A percentile compares a stretch with the other conserved stretches of the same genome.
phyloP scores from a whole-genome alignment of 768 basidiomycete genomes.

The Hygrocybe punicea region DNA sequence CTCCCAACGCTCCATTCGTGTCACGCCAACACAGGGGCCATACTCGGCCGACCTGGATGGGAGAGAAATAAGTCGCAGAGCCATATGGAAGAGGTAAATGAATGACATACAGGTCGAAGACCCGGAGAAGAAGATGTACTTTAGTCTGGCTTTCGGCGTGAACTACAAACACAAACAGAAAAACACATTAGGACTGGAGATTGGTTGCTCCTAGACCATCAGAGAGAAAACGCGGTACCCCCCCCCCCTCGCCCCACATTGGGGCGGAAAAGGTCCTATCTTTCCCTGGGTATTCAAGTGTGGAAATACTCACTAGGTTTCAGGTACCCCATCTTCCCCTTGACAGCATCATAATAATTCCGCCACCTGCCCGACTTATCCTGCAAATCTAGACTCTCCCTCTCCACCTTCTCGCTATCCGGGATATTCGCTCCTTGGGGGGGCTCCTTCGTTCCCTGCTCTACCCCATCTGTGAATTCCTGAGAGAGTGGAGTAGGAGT shows the following conservation, averaged over 20 bases:
- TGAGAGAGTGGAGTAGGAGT: background rate
- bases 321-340: conserved; percentile 51
- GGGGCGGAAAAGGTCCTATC: background rate
- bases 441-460: background rate
- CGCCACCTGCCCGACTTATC: conserved; percentile 52
- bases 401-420: conserved; percentile 12
- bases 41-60: conserved; percentile 64
- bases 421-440: conserved; percentile 14
- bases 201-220: background rate
- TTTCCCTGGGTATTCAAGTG: too few relatives aligned
- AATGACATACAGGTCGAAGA: conserved; percentile 67
- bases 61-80: conserved; percentile 2
- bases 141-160: conserved; percentile 59
- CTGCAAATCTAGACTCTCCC: conserved; percentile 38
- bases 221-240: background rate
- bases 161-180: conserved; percentile 44
- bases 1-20: conserved; percentile 86
- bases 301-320: conserved; percentile 52
- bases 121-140: conserved; percentile 68
- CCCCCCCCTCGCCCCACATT: background rate
- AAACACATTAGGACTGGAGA: background rate
- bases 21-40: conserved; percentile 75
- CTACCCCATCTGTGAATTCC: background rate
- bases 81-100: background rate
- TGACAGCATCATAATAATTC: conserved; percentile 47